Base-by-base conservation (phyloP, 305 asterid species). In the Rubia tinctorum region DNA sequence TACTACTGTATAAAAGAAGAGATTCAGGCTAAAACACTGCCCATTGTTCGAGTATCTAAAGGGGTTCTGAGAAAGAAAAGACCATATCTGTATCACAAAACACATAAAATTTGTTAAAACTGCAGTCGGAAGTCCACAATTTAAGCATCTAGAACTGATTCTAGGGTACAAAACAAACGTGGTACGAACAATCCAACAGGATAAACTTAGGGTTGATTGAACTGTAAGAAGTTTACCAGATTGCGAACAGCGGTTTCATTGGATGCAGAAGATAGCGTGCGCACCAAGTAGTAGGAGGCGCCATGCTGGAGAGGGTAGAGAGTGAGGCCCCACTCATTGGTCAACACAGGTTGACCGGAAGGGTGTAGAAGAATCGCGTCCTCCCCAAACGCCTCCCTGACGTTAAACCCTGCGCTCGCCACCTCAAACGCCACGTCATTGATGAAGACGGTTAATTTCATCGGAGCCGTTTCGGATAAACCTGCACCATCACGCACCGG, bases 391-490 rank as follows among this genome's bases (percentile, higher is more conserved):
- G 90, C 90, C 69, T 90, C 97, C 56, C 88, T 80, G 56, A 95
- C 96, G 43, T 86, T 88, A 71, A 95, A 88, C 22, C 88, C 88
- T 20, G 88, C 92, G 12, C 22, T 42, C 25, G 93, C 88, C 55
- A 92, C 96, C 87, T 95, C 97, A 44, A 92, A 87, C 77, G 96
- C 92, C 59, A 92, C 93, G 44, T 92, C 99, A 78, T 92, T 89
- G 77, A 95, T 89, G 78, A 91, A 92, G 80, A 92, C 97, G 62
- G 91, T 91, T 56, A 92, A 82, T 76, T 78, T 90, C 2, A 84
- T 76, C 11, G 90, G 85, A 43, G 0, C 47, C 85, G 15, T 72
- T 22, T 42, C 84, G 60, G 55, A 80, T 8, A 59, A 59, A 72
- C 86, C 96, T 86, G 79, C 85, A 80, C 84, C 84, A 30, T 17